Conservation (phyloP, 192 early-diverging fungal species). For the Backusella macrospora region DNA sequence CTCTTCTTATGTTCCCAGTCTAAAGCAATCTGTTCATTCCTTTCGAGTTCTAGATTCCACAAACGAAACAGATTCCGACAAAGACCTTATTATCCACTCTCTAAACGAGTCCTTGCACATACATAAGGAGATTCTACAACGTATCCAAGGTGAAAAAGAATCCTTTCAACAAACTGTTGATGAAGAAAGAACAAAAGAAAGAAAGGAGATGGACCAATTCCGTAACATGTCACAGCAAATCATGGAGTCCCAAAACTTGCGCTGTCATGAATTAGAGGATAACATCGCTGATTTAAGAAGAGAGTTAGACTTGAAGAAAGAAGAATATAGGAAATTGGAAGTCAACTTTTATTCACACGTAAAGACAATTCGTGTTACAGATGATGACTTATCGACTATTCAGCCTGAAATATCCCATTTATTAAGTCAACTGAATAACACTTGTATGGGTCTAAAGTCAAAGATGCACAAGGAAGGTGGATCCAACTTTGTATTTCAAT, state of each 20-base stretch:
- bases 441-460: slow-evolving; percentile 32
- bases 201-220: background rate
- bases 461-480: slow-evolving; percentile 30
- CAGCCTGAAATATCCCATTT: slow-evolving; percentile 40
- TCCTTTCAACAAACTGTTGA: background rate
- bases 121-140: slow-evolving; percentile 26
- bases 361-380: slow-evolving; percentile 42
- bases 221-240: background rate
- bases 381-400: slow-evolving; percentile 49
- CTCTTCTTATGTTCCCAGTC: background rate
- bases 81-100: slow-evolving; percentile 23
- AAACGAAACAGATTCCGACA: slow-evolving; percentile 20
- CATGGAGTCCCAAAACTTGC: background rate
- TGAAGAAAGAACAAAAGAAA: background rate
- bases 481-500: background rate
- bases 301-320: slow-evolving; percentile 14
- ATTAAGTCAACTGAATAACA: slow-evolving; percentile 36
- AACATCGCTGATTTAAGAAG: background rate
- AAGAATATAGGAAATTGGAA: slow-evolving; percentile 10
- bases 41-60: slow-evolving; percentile 7
- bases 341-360: slow-evolving; percentile 23
- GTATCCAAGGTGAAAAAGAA: slow-evolving; percentile 7
- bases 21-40: slow-evolving; percentile 1
- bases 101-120: slow-evolving; percentile 28
- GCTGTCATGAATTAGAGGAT: background rate